Evolutionary conservation across 306 rosid species (phyloP), one percentile per base, ranked within the genome.

Genomic region (Elaeagnus macrophylla): DNA sequence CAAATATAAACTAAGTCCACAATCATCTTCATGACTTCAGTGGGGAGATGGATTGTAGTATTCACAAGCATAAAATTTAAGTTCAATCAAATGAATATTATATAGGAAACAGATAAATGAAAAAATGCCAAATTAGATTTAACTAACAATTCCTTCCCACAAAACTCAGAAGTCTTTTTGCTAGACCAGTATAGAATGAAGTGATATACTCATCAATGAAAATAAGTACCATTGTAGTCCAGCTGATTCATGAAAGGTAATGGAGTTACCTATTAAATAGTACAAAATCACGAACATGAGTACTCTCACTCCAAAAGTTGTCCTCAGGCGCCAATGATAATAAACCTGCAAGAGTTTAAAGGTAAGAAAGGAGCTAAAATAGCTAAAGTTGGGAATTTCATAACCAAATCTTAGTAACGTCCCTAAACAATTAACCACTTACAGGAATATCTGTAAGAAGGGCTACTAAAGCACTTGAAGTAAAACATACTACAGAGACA

Each of bases 361-460:
- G 25, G 62, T 73, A 49, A 60, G 64, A 67, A 60, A n/a, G 45
- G 32, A 58, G 60, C 8, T 39, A 12, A 55, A 5, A 62, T 35
- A 49, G 54, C 10, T 63, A 25, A 59, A 57, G 45, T 15, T 19
- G 16, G 19, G 32, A 53, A 51, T 14, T 39, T 25, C 70, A 39
- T 39, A 7, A 15, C 10, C 7, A 11, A 13, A 42, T n/a, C 25
- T 13, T 2, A 13, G 42, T 44, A 39, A 9, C 12, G 20, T 37
- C 37, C 8, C n/a, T 4, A 8, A 19, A 57, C 35, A 67, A 60
- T 58, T 18, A 43, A 51, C 51, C 16, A 60, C 89, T 76, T 85
- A 85, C 82, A 51, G 86, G 84, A 66, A 77, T 66, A 57, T 75
- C 75, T 2, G 81, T 82, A 54, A 82, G 61, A 66, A 85, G 74